These are phyloP conservation scores for Gymnopus androsaceus DNA, from an alignment of 1,284 basidiomycete genomes.

Conservation along the genomic window DNA sequence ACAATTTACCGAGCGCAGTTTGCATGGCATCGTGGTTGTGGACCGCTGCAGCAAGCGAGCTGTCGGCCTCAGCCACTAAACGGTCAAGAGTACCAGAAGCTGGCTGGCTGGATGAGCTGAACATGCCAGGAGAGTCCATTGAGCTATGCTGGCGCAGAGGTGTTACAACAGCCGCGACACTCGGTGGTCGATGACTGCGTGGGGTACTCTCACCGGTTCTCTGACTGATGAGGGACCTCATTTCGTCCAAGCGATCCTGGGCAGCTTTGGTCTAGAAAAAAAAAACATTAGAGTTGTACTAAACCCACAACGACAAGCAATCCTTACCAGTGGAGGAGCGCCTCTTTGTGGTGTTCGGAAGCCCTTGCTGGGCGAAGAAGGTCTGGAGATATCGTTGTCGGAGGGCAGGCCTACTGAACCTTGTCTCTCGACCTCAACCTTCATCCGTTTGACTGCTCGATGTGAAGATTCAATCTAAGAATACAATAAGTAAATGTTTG, in stretches of 20 bases:
- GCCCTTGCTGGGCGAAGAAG: conserved; percentile 59
- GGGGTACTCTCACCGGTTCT: conserved; percentile 56
- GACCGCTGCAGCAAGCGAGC: conserved; percentile 49
- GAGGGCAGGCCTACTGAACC: conserved; percentile 27
- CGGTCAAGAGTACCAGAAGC: conserved; percentile 44
- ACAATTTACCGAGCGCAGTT: conserved; percentile 48
- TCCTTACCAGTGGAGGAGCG: conserved; percentile 43
- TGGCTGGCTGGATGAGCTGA: conserved; percentile 27
- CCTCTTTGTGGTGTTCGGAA: conserved; percentile 45
- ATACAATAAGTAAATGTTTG: too few species aligned
- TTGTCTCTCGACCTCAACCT: conserved; percentile 54
- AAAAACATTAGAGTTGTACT: not conserved
- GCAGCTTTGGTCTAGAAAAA: conserved; percentile 63
- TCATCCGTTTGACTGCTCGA: conserved; percentile 69
- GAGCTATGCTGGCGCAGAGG: conserved; percentile 15
- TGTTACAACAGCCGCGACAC: conserved; percentile 27
- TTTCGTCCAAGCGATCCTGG: conserved; percentile 74
- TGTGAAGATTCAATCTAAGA: conserved; percentile 60
- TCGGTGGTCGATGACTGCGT: conserved; percentile 36
- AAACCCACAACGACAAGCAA: conserved; percentile 6
- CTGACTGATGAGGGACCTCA: conserved; percentile 68
- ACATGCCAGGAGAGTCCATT: conserved; percentile 11
- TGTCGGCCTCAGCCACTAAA: conserved; percentile 60
- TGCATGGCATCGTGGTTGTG: conserved; percentile 56
- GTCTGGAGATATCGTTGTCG: conserved; percentile 41